Evolutionary conservation across 495 filamentous ascomycete species (phyloP).

Genomic region (Penicillium crystallinum): DNA sequence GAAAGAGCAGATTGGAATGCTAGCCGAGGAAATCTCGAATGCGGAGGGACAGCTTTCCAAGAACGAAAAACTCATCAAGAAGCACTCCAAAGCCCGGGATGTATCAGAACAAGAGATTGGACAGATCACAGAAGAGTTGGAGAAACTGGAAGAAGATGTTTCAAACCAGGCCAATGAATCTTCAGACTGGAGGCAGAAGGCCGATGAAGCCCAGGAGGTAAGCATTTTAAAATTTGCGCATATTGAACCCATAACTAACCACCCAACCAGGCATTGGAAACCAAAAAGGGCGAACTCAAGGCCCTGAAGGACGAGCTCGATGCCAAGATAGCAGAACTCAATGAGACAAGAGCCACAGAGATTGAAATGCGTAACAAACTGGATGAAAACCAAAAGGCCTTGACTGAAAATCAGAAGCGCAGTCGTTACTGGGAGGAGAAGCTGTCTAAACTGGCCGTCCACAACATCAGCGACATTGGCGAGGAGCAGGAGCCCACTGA

Average conservation of each 20-base stretch:
- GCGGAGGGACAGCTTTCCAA: slow-evolving; percentile 83
- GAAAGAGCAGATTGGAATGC: slow-evolving; percentile 76
- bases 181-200: slow-evolving; percentile 63
- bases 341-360: slow-evolving; percentile 82
- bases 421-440: slow-evolving; percentile 84
- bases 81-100: slow-evolving; percentile 74
- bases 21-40: slow-evolving; percentile 74
- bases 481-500: slow-evolving; percentile 50
- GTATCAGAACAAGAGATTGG: slow-evolving; percentile 74
- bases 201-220: slow-evolving; percentile 79
- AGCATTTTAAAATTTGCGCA: background rate
- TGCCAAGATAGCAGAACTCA: slow-evolving; percentile 78
- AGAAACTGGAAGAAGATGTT: slow-evolving; percentile 69
- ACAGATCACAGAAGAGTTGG: slow-evolving; percentile 62
- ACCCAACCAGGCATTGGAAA: slow-evolving; percentile 54
- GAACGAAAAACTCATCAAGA: slow-evolving; percentile 83
- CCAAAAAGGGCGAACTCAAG: slow-evolving; percentile 75
- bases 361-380: slow-evolving; percentile 99
- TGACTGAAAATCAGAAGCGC: slow-evolving; percentile 81
- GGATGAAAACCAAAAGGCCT: slow-evolving; percentile 85
- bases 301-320: slow-evolving; percentile 80
- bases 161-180: slow-evolving; percentile 69
- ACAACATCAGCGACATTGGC: slow-evolving; percentile 70
- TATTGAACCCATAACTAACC: slow-evolving; percentile 10
- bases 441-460: slow-evolving; percentile 66